Evolutionary conservation across 805 yeast species (phyloP).

Genomic region (Saccharomycopsis fibuligera): DNA sequence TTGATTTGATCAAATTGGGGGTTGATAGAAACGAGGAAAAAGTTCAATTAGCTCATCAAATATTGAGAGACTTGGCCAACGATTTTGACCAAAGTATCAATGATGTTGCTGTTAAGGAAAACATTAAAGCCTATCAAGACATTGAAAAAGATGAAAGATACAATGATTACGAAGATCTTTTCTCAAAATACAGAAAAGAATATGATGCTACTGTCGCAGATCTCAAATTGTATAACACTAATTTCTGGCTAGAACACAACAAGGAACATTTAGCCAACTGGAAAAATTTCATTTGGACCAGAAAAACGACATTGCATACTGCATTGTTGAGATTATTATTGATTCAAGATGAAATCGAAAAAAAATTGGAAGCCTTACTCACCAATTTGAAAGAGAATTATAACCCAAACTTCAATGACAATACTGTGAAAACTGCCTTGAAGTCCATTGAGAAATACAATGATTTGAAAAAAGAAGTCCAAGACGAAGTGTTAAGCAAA

Average conservation of each 20-base stretch:
- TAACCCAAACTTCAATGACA: constrained; percentile 73
- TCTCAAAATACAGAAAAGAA: constrained; percentile 23
- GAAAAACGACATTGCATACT: constrained; percentile 18
- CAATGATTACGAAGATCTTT: constrained; percentile 17
- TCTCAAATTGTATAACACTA: constrained; percentile 10
- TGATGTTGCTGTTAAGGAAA: constrained; percentile 77
- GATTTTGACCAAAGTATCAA: constrained; percentile 81
- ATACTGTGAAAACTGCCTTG: constrained; percentile 60
- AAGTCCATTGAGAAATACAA: constrained; percentile 42
- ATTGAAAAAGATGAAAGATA: constrained; percentile 24
- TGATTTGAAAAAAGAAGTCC: constrained; percentile 13
- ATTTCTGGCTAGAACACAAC: constrained; percentile 13
- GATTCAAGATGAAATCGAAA: constrained; percentile 23
- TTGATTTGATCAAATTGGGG: constrained; percentile 15
- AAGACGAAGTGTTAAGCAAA: constrained; percentile 17
- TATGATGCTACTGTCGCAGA: constrained; percentile 10
- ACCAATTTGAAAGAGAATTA: constrained; percentile 43
- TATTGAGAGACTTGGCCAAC: constrained; percentile 42
- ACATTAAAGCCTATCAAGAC: constrained; percentile 49
- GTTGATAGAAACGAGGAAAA: constrained; percentile 16
- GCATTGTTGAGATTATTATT: constrained; percentile 15
- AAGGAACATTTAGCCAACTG: constrained; percentile 20
- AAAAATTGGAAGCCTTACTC: constrained; percentile 39
- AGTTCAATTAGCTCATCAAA: constrained; percentile 23
- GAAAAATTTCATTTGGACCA: constrained; percentile 16